Conservation (phyloP, 495 filamentous ascomycete genomes). For the Podospora tetraspora region DNA sequence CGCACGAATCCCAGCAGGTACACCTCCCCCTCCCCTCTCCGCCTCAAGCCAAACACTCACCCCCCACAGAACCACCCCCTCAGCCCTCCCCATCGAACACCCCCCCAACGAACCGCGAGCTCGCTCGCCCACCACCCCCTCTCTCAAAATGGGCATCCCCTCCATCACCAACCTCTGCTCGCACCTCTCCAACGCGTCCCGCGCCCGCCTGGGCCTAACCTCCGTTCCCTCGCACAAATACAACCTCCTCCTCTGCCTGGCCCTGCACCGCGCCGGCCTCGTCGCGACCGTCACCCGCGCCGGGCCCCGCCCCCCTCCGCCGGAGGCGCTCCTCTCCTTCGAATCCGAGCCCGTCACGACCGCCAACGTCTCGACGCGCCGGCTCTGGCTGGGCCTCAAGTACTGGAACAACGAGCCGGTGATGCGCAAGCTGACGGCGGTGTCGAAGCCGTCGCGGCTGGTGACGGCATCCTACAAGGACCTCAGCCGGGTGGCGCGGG, state of each 20-base stretch:
- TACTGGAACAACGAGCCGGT: constrained; percentile 89
- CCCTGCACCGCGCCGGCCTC: constrained; percentile 78
- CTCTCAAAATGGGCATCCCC: constrained; percentile 71
- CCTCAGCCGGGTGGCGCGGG: constrained; percentile 59
- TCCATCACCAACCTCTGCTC: constrained; percentile 77
- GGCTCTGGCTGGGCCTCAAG: constrained; percentile 90
- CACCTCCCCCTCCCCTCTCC: neutral
- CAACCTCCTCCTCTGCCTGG: constrained; percentile 68
- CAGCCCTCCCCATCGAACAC: neutral
- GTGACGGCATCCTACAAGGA: constrained; percentile 58
- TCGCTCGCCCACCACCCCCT: neutral
- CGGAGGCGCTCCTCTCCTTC: constrained; percentile 45
- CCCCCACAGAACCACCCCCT: neutral
- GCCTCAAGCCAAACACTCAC: neutral
- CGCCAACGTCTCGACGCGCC: constrained; percentile 67
- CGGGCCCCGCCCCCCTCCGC: constrained; percentile 59
- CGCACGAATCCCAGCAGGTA: neutral
- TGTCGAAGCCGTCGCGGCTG: constrained; percentile 71
- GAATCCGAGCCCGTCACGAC: constrained; percentile 62
- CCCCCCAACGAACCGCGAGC: neutral
- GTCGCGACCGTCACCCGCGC: constrained; percentile 76
- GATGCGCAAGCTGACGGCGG: constrained; percentile 59
- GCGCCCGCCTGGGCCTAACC: constrained; percentile 79
- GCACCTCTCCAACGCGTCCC: constrained; percentile 89
- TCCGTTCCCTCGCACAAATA: constrained; percentile 78